Conservation (phyloP, 768 basidiomycete genomes). For the Asterophora parasitica region DNA sequence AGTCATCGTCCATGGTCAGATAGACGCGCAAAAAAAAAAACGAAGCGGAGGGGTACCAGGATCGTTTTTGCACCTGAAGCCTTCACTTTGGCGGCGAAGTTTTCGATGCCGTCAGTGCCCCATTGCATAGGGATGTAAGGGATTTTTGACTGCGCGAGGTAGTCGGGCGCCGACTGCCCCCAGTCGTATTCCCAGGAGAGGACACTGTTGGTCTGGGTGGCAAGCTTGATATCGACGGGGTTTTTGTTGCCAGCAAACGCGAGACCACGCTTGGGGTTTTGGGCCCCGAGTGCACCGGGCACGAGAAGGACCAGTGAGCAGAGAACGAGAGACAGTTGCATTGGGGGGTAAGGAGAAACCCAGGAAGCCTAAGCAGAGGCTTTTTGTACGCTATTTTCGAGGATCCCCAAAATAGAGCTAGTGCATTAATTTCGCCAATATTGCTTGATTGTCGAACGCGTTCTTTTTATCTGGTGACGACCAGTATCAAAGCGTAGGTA, state of each 20-base stretch:
- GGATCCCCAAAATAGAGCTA: too few relatives aligned
- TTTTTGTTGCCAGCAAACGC: constrained; percentile 25
- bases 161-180: constrained; percentile 31
- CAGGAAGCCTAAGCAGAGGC: neutral
- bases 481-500: neutral
- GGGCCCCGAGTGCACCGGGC: constrained; percentile 14
- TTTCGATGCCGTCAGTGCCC: constrained; percentile 26
- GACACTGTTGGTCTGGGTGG: constrained; percentile 24
- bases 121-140: constrained; percentile 37
- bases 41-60: constrained; percentile 22
- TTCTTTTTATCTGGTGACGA: constrained; percentile 14
- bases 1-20: neutral
- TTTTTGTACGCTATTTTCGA: too few relatives aligned
- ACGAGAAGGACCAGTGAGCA: neutral
- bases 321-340: constrained; percentile 6
- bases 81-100: constrained; percentile 22
- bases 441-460: too few relatives aligned
- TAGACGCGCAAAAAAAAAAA: neutral
- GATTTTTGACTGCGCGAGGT: constrained; percentile 25
- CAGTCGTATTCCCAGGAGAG: constrained; percentile 39
- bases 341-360: neutral
- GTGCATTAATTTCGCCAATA: too few relatives aligned
- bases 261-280: constrained; percentile 35
- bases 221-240: constrained; percentile 22
- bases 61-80: constrained; percentile 34